Percentiles rank a stretch among this genome's conserved stretches.
These are phyloP conservation scores for Metschnikowia koreensis DNA, from an alignment of 805 yeast genomes.

Conservation along the genomic window DNA sequence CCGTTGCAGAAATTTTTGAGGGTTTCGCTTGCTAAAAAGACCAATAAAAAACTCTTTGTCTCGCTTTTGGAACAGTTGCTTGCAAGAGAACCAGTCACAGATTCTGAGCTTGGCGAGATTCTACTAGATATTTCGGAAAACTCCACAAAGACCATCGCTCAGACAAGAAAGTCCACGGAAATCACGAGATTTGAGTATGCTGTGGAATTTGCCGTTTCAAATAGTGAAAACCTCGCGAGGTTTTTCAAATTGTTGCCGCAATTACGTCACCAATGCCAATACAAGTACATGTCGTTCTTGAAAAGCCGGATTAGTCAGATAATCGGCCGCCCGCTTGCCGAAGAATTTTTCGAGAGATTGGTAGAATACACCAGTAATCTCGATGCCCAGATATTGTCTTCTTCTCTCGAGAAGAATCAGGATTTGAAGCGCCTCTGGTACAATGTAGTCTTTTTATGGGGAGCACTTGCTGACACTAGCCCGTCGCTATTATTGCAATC, in stretches of 20 bases:
- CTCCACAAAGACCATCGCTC: neutral
- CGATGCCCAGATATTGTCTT: neutral
- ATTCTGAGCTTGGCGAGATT: slow-evolving; percentile 25
- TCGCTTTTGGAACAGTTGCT: slow-evolving; percentile 30
- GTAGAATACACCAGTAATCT: slow-evolving; percentile 16
- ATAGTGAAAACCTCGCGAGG: slow-evolving; percentile 16
- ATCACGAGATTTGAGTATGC: slow-evolving; percentile 17
- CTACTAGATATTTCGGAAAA: slow-evolving; percentile 20
- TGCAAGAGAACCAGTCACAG: slow-evolving; percentile 18
- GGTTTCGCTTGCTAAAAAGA: slow-evolving; percentile 19
- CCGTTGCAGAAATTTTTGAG: slow-evolving; percentile 20
- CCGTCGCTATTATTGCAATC: neutral
- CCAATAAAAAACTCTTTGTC: slow-evolving; percentile 26
- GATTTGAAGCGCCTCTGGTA: slow-evolving; percentile 11
- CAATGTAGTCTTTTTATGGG: slow-evolving; percentile 15
- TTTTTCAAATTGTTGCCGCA: slow-evolving; percentile 26
- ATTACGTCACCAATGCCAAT: slow-evolving; percentile 12
- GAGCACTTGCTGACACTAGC: slow-evolving; percentile 11
- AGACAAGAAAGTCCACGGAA: neutral
- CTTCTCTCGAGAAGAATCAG: neutral
- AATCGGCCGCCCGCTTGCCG: slow-evolving; percentile 1
- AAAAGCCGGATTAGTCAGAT: slow-evolving; percentile 6
- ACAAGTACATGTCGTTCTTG: slow-evolving; percentile 14
- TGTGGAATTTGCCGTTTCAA: slow-evolving; percentile 20
- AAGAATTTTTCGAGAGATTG: slow-evolving; percentile 13